These are phyloP conservation scores for Chalciporus sp. DNA, from an alignment of 1,284 basidiomycete genomes.

Conservation along the genomic window DNA sequence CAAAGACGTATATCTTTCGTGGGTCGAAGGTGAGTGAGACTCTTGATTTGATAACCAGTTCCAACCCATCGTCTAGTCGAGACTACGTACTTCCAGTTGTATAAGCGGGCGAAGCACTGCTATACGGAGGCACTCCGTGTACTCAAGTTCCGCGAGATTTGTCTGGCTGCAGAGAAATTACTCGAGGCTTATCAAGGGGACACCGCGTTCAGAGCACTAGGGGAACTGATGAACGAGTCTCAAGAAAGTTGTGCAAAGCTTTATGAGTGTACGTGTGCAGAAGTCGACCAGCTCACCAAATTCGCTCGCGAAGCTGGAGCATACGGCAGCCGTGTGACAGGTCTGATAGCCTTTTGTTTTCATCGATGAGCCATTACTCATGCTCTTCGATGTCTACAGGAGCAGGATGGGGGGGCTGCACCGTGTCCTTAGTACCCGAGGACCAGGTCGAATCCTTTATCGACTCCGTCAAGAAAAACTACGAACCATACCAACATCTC, in stretches of 20 bases:
- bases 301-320: constrained; percentile 72
- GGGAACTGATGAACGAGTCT: constrained; percentile 76
- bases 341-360: constrained; percentile 35
- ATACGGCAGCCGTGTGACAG: constrained; percentile 76
- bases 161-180: constrained; percentile 45
- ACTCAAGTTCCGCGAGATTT: constrained; percentile 69
- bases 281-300: constrained; percentile 68
- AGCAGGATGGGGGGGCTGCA: constrained; percentile 91
- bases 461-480: constrained; percentile 56
- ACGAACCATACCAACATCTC: constrained; percentile 64
- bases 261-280: constrained; percentile 80
- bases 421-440: constrained; percentile 79
- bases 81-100: constrained; percentile 76
- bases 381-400: constrained; percentile 41
- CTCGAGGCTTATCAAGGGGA: constrained; percentile 17
- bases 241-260: constrained; percentile 69
- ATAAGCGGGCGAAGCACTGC: constrained; percentile 79
- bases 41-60: constrained; percentile 5
- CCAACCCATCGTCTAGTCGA: constrained; percentile 56
- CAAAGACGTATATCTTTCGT: constrained; percentile 68
- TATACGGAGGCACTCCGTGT: constrained; percentile 79
- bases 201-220: constrained; percentile 52
- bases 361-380: not conserved
- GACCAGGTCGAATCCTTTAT: constrained; percentile 72
- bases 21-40: constrained; percentile 65